phyloP scores from a whole-genome alignment of 768 basidiomycete genomes.

The Rhodotorula diobovata region DNA sequence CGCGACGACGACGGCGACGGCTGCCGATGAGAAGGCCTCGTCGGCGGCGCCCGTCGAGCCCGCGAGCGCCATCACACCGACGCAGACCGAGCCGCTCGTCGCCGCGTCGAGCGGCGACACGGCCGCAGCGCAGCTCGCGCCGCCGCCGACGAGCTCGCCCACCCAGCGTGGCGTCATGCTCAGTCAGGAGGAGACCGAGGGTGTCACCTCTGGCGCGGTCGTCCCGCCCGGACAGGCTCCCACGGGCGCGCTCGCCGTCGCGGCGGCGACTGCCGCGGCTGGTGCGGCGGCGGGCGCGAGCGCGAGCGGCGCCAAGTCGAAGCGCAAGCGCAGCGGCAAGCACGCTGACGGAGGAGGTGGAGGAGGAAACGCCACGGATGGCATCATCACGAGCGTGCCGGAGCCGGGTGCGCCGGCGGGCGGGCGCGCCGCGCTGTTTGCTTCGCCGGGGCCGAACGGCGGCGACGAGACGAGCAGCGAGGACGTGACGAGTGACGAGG shows the following conservation, averaged over 20 bases:
- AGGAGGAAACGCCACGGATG: slow-evolving; percentile 50
- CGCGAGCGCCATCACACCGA: slow-evolving; percentile 9
- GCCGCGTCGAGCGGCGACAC: not conserved
- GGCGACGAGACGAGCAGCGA: slow-evolving; percentile 7
- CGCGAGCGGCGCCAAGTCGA: slow-evolving; percentile 57
- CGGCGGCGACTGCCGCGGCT: slow-evolving; percentile 44
- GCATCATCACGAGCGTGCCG: slow-evolving; percentile 54
- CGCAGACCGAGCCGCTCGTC: slow-evolving; percentile 10
- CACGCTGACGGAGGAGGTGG: too few species aligned
- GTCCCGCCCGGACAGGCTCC: slow-evolving; percentile 71
- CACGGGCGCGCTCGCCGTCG: slow-evolving; percentile 31
- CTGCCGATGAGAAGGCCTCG: not conserved
- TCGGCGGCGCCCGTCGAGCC: not conserved
- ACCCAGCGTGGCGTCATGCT: slow-evolving; percentile 47
- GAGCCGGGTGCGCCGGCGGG: slow-evolving; percentile 18
- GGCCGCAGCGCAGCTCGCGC: slow-evolving; percentile 6
- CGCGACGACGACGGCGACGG: not conserved
- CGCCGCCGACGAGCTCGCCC: slow-evolving; percentile 14
- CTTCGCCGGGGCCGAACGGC: slow-evolving; percentile 14
- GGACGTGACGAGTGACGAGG: not conserved
- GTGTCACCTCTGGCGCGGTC: slow-evolving; percentile 83
- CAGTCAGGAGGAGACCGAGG: slow-evolving; percentile 67
- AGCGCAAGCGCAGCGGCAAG: slow-evolving; percentile 61
- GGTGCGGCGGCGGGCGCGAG: not conserved
- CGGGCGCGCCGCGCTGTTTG: slow-evolving; percentile 23